Evolutionary conservation across 106 monocot species (phyloP).

Genomic region (Hemerocallis citrina): DNA sequence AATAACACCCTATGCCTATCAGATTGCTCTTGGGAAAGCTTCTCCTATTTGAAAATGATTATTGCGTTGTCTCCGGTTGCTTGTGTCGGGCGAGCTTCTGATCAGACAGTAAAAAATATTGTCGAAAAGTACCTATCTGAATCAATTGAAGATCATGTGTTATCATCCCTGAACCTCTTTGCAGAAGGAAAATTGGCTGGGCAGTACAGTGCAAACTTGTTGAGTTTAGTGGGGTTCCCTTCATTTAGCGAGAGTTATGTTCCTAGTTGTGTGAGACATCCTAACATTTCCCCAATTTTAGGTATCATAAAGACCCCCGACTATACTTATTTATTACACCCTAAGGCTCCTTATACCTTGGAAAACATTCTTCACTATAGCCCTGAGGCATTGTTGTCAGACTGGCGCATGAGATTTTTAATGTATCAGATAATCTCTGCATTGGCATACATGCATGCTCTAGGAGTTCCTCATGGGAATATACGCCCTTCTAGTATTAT

Average conservation of each 20-base stretch:
- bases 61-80: conserved; percentile 29
- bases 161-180: conserved; percentile 64
- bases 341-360: conserved; percentile 63
- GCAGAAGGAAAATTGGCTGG: conserved; percentile 33
- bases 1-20: conserved; percentile 2
- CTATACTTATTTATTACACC: conserved; percentile 46
- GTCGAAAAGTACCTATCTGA: conserved; percentile 26
- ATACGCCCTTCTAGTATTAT: conserved; percentile 61
- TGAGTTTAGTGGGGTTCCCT: conserved; percentile 56
- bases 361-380: conserved; percentile 71
- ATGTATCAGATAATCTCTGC: conserved; percentile 80
- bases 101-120: conserved; percentile 32
- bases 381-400: conserved; percentile 64
- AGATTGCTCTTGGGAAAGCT: conserved; percentile 2
- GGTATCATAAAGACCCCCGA: conserved; percentile 39
- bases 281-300: conserved; percentile 68
- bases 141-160: conserved; percentile 60
- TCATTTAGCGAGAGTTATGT: conserved; percentile 23
- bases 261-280: conserved; percentile 59
- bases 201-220: conserved; percentile 30
- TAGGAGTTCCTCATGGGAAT: conserved; percentile 69
- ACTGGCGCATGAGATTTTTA: conserved; percentile 81
- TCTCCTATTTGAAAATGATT: conserved; percentile 15
- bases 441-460: conserved; percentile 52
- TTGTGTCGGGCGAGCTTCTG: conserved; percentile 23